phyloP scores from a whole-genome alignment of 1,284 basidiomycete species.

The Ceratobasidium theobromae region DNA sequence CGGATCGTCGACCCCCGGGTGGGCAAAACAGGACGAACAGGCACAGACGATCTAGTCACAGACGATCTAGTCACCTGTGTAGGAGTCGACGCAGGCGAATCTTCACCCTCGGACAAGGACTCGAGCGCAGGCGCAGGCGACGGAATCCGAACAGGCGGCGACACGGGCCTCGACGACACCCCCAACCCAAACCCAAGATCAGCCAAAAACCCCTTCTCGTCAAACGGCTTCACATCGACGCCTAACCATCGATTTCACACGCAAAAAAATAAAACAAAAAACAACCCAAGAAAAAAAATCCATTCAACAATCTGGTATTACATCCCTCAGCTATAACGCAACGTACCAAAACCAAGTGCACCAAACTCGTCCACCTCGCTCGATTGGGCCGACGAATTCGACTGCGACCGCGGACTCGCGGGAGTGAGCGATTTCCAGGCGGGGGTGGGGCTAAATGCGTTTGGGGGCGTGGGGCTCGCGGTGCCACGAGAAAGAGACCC shows the following conservation, averaged over 20 bases:
- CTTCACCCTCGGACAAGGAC: background rate
- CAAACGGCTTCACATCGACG: conserved; percentile 7
- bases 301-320: conserved; percentile 2
- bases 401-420: conserved; percentile 9
- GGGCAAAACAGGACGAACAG: background rate
- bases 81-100: background rate
- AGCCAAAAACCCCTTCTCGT: conserved; percentile 4
- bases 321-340: conserved; percentile 17
- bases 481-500: too few relatives aligned
- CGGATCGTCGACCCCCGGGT: background rate
- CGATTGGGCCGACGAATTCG: background rate
- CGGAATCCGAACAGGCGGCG: too few relatives aligned
- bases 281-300: conserved; percentile 6
- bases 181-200: conserved; percentile 5
- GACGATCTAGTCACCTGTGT: background rate
- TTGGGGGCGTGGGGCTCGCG: background rate
- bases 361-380: conserved; percentile 8
- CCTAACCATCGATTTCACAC: background rate
- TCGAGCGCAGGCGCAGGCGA: background rate
- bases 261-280: background rate
- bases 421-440: conserved; percentile 24
- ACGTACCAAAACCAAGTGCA: conserved; percentile 17
- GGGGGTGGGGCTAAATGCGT: conserved; percentile 3
- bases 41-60: background rate
- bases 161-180: too few relatives aligned